These are phyloP conservation scores for Hermanozyma aechmeae DNA, from an alignment of 805 yeast genomes.

Conservation along the genomic window DNA sequence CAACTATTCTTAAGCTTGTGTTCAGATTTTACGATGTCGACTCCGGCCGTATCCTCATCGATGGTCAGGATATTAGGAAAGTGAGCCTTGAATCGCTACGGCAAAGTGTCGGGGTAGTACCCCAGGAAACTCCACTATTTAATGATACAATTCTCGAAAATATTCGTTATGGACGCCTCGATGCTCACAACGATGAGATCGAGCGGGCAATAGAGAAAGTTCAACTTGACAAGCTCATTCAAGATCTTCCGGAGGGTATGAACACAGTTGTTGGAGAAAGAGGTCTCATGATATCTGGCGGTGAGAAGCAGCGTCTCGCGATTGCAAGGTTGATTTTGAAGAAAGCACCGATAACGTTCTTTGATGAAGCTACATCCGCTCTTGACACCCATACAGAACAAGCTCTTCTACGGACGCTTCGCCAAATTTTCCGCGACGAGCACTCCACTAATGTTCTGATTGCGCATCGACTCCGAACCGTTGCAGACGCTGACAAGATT, in stretches of 20 bases:
- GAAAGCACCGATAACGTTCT: constrained; percentile 81
- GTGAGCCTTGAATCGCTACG: constrained; percentile 72
- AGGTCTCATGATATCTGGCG: constrained; percentile 99
- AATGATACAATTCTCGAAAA: constrained; percentile 86
- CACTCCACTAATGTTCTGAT: constrained; percentile 78
- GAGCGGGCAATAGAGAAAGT: constrained; percentile 56
- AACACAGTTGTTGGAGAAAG: constrained; percentile 90
- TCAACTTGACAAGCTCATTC: constrained; percentile 52
- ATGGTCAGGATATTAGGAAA: constrained; percentile 78
- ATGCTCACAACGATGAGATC: constrained; percentile 69
- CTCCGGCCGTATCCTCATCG: constrained; percentile 69
- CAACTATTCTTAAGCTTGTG: constrained; percentile 74
- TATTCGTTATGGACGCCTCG: constrained; percentile 73
- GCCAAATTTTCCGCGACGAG: constrained; percentile 43
- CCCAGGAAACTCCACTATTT: constrained; percentile 94
- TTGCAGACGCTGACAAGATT: constrained; percentile 90
- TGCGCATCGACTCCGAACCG: constrained; percentile 89
- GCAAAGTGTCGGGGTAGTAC: constrained; percentile 78
- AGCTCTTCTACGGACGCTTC: constrained; percentile 65
- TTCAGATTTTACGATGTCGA: constrained; percentile 85
- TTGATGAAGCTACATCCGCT: constrained; percentile 96
- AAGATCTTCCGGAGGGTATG: constrained; percentile 73
- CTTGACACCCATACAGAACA: constrained; percentile 95
- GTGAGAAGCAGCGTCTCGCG: constrained; percentile 93
- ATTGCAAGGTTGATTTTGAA: constrained; percentile 86